Percentiles rank a stretch among this genome's conserved stretches.
These are phyloP conservation scores for Fusarium sororula DNA, from an alignment of 2,329 filamentous ascomycete species.

Conservation along the genomic window DNA sequence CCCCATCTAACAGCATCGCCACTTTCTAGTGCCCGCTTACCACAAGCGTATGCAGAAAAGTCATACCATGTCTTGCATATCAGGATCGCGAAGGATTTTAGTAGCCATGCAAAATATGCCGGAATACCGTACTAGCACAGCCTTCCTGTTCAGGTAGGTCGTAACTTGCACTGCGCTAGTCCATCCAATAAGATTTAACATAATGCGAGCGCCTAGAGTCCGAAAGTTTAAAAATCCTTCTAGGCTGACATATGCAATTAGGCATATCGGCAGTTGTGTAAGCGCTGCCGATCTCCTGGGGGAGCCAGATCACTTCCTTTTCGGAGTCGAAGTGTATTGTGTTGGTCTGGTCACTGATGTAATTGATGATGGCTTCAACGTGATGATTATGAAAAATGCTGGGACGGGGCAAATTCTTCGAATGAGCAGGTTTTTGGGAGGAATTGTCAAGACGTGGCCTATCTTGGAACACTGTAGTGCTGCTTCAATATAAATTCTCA, in stretches of 20 bases:
- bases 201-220: not conserved
- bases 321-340: not conserved
- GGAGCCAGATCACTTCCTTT: not conserved
- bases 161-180: not conserved
- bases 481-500: not conserved
- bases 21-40: not conserved
- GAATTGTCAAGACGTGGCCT: not conserved
- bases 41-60: rapidly evolving
- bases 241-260: not conserved
- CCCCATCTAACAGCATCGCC: not conserved
- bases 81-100: not conserved
- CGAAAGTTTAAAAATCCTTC: not conserved
- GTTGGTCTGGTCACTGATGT: not conserved
- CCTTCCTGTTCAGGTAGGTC: not conserved
- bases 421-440: not conserved
- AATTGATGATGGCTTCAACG: not conserved
- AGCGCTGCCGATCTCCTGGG: not conserved
- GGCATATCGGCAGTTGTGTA: not conserved
- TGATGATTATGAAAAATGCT: not conserved
- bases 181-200: not conserved
- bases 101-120: not conserved
- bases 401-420: not conserved
- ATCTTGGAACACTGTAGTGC: rapidly evolving
- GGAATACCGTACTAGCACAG: not conserved
- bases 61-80: not conserved